phyloP scores from a whole-genome alignment of 495 filamentous ascomycete genomes.

The Paragyromitra xinjiangensis region DNA sequence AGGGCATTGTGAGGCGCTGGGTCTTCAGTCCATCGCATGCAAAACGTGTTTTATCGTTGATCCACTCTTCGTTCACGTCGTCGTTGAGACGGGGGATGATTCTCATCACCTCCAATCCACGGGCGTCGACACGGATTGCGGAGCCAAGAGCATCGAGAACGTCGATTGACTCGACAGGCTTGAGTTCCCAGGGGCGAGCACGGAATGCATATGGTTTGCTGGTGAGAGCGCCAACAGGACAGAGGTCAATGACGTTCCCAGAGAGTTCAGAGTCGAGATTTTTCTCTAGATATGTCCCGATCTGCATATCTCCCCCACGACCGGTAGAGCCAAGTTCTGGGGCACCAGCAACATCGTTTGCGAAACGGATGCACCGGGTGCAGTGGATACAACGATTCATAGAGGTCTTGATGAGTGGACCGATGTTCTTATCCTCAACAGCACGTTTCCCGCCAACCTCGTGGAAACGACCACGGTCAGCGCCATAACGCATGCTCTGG shows the following conservation, averaged over 20 bases:
- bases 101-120: conserved; percentile 97
- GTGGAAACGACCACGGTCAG: conserved; percentile 94
- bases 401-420: conserved; percentile 98
- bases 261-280: conserved; percentile 93
- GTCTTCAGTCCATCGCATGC: conserved; percentile 97
- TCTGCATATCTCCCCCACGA: conserved; percentile 95
- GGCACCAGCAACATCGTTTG: conserved; percentile 95
- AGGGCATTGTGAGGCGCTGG: conserved; percentile 88
- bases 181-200: conserved; percentile 93
- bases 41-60: conserved; percentile 97
- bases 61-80: conserved; percentile 99
- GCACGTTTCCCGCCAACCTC: conserved; percentile 93
- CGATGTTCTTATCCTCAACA: conserved; percentile 99
- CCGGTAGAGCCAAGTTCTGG: conserved; percentile 93
- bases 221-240: conserved; percentile 93
- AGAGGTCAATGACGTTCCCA: conserved; percentile 96
- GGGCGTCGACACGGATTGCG: conserved; percentile 88
- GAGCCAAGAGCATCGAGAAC: conserved; percentile 92
- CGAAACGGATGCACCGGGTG: conserved; percentile 95
- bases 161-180: conserved; percentile 91
- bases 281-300: conserved; percentile 94
- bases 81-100: conserved; percentile 92
- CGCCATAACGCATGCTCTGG: conserved; percentile 98
- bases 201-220: conserved; percentile 98
- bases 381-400: conserved; percentile 99